Conservation (phyloP, 768 basidiomycete species). For the Serendipita vermifera region DNA sequence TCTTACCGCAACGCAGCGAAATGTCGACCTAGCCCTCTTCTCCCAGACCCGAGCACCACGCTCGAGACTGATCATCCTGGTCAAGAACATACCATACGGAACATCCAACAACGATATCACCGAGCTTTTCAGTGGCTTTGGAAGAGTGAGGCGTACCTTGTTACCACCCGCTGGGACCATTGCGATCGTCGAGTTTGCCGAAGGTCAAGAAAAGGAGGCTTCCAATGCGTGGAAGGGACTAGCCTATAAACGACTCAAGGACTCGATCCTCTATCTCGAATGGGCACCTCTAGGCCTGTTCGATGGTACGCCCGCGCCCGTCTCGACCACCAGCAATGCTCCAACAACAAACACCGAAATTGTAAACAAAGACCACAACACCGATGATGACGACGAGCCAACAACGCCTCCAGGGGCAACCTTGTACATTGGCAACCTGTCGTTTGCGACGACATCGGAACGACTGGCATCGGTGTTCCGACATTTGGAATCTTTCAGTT, state of each 20-base stretch:
- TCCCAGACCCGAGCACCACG: conserved; percentile 26
- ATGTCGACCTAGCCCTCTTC: conserved; percentile 50
- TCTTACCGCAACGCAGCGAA: conserved; percentile 29
- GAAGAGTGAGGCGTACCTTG: conserved; percentile 53
- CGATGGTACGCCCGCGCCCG: conserved; percentile 28
- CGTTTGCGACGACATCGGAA: conserved; percentile 80
- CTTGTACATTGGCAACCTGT: conserved; percentile 86
- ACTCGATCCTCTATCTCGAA: conserved; percentile 84
- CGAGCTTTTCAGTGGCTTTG: conserved; percentile 66
- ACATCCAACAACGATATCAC: conserved; percentile 64
- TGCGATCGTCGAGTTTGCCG: conserved; percentile 79
- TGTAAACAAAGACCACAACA: conserved; percentile 14
- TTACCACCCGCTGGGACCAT: conserved; percentile 89
- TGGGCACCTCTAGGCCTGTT: conserved; percentile 84
- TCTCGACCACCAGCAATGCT: conserved; percentile 24
- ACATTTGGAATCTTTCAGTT: conserved; percentile 64
- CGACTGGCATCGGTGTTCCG: conserved; percentile 56
- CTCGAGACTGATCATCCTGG: conserved; percentile 74
- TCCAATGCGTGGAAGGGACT: conserved; percentile 64
- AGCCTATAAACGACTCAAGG: conserved; percentile 78
- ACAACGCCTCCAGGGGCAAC: conserved; percentile 54
- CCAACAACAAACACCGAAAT: conserved; percentile 32
- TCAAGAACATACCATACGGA: conserved; percentile 95
- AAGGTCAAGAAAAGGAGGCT: conserved; percentile 46
- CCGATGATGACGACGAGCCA: conserved; percentile 20